Base-by-base conservation (phyloP, 352 stramenopile genomes). In the Globisporangium paddicum region DNA sequence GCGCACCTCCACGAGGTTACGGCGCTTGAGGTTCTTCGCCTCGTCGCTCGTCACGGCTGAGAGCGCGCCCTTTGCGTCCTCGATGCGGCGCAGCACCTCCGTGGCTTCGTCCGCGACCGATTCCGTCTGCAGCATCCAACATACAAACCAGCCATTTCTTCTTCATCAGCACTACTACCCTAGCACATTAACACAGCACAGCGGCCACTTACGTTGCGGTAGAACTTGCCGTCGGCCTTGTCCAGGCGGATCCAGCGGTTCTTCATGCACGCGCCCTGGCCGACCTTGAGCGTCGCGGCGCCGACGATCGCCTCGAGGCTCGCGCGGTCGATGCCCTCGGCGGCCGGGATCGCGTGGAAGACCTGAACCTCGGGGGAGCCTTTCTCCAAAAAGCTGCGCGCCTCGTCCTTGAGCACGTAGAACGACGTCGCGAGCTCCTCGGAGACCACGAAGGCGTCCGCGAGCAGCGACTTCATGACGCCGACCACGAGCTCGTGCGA, bases 211-310 rank as follows among this genome's bases (percentile, higher is more conserved):
- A 86, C 80, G 54, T 85, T 89, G 73, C 83, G 83, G 67, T 86
- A 89, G 50, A 98, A 77, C 64, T 96, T 94, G 21, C 78, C 82
- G n/a, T 80, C 77, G 26, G 81, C 78, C 64, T 96, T 95, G 73
- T 98, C 90, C 58, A 98, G 90, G 53, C 92, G 89, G 55, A 98
- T 89, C 96, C 96, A 99, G 67, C 97, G 98, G 77, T 98, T 98
- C 79, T 98, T 98, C 92, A 99, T 98, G 72, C 89, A 98, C 64
- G 92, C 96, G 57, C 93, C 93, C 67, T 98, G 93, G 11, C 96
- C 97, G 68, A 99, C 93, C 69, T 99, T 99, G 63, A 94, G 84
- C 13, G 87, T 81, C 23, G 91, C 72, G 21, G 91, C 86, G 26
- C 88, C 84, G 5, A 98, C 84, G 2, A 71, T 71, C 19, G 70